Evolutionary conservation across 140 eudicot genomes (phyloP), one percentile per base, ranked within the genome.

Genomic region (Flaveria floridana): DNA sequence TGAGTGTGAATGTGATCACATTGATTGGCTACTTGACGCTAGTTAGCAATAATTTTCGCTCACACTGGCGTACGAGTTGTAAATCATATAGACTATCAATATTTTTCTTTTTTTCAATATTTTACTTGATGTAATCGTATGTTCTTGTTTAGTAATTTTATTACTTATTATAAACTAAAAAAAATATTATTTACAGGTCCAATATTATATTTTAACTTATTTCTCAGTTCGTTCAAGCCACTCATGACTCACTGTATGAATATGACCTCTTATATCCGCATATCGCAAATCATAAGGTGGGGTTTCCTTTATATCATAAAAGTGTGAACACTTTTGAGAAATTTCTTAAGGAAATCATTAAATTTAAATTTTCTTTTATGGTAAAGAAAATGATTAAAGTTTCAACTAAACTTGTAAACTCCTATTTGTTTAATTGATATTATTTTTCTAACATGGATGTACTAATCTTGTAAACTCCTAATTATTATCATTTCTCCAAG

Each of bases 241-340:
- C 70, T 37, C 51, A 65, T 16, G 23, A 21, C 23, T 21, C 23
- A 21, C 23, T 37, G 26, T 30, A 65, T 65, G 48, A 16, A 25
- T 19, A 30, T 4, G 16, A 19, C 70, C 16, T 9, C 23, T 53
- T 47, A 14, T 69, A 71, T 28, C 13, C 23, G 6, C 30, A 28
- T n/a, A 63, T 6, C 4, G 1, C 7, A 20, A 37, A 44, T 68
- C 23, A 44, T 57, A 44, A 18, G 15, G 46, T 42, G 51, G 64
- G 53, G 52, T 28, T 61, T 58, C 76, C 65, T 78, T 70, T 78
- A 69, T 77, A 59, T 59, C 81, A 57, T 44, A 58, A 77, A 78
- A 58, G 76, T 68, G 13, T 46, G 18, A 59, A 70, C 69, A 70
- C 77, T 70, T 70, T 59, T 47, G 68, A 41, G 15, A 67, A 41